These are phyloP conservation scores for Blastobotrys aristatus DNA, from an alignment of 1,139 yeast genomes.

Conservation along the genomic window DNA sequence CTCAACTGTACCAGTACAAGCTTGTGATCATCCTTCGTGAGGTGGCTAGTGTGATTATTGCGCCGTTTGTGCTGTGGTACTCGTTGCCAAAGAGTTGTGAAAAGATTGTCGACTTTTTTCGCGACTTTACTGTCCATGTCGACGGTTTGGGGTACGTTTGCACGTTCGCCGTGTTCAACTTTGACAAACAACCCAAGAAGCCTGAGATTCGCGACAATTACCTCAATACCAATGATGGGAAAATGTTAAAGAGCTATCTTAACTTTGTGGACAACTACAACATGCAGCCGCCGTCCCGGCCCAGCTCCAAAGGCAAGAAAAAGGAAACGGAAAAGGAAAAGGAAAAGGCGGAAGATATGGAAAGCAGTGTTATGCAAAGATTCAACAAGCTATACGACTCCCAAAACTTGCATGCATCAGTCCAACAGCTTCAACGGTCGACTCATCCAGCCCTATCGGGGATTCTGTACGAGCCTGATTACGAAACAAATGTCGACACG, in stretches of 20 bases:
- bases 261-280: slow-evolving; percentile 79
- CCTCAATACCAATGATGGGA: slow-evolving; percentile 58
- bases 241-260: slow-evolving; percentile 87
- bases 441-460: neutral
- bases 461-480: slow-evolving; percentile 4
- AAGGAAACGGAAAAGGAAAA: neutral
- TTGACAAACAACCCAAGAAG: slow-evolving; percentile 43
- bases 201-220: slow-evolving; percentile 28
- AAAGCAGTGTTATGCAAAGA: slow-evolving; percentile 30
- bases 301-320: neutral
- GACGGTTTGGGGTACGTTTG: slow-evolving; percentile 96
- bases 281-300: neutral
- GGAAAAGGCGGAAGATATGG: slow-evolving; percentile 19
- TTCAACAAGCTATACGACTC: slow-evolving; percentile 20
- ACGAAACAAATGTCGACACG: slow-evolving; percentile 2
- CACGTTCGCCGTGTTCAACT: slow-evolving; percentile 86
- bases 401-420: neutral
- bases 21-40: slow-evolving; percentile 71
- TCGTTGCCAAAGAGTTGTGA: slow-evolving; percentile 70
- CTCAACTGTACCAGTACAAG: slow-evolving; percentile 69
- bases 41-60: slow-evolving; percentile 68
- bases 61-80: slow-evolving; percentile 86
- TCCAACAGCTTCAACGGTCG: neutral
- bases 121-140: slow-evolving; percentile 83
- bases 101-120: slow-evolving; percentile 76